Conservation (phyloP, 2,329 filamentous ascomycete genomes). For the Lecanoromycetidae sp. region DNA sequence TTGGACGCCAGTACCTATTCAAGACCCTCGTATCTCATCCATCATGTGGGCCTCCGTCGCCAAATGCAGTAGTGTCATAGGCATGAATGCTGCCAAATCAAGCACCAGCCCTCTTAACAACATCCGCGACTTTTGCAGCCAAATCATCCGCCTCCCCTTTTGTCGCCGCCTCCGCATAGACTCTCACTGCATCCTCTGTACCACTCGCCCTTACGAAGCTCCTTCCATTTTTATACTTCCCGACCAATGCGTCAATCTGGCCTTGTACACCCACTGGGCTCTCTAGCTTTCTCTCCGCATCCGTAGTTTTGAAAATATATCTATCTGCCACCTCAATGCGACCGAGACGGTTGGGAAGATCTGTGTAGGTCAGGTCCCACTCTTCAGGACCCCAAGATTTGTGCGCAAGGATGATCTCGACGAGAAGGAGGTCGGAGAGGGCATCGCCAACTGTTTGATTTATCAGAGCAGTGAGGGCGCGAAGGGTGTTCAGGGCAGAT, state of each 20-base stretch:
- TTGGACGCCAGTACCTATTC: constrained; percentile 1
- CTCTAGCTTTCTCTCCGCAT: constrained; percentile 79
- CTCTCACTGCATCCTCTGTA: constrained; percentile 89
- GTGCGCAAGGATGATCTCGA: constrained; percentile 91
- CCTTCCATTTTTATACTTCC: constrained; percentile 80
- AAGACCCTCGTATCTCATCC: neutral
- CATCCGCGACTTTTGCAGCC: constrained; percentile 65
- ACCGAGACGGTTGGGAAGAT: constrained; percentile 89
- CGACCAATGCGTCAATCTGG: constrained; percentile 75
- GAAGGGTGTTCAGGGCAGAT: constrained; percentile 72
- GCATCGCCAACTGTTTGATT: constrained; percentile 98
- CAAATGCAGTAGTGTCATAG: neutral
- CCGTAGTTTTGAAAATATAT: constrained; percentile 78
- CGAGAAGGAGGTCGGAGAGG: constrained; percentile 86
- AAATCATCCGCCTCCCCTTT: constrained; percentile 83
- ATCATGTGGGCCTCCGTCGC: neutral
- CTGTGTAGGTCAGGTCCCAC: constrained; percentile 85
- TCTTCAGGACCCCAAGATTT: constrained; percentile 83
- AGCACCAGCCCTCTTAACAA: constrained; percentile 25
- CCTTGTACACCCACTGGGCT: constrained; percentile 67
- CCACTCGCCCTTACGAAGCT: constrained; percentile 87
- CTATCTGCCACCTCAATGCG: constrained; percentile 83
- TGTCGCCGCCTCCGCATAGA: constrained; percentile 89
- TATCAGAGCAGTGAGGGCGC: constrained; percentile 77
- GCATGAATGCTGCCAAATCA: neutral